Conservation (phyloP, 345 rosid genomes). For the Lepidium aucheri region DNA sequence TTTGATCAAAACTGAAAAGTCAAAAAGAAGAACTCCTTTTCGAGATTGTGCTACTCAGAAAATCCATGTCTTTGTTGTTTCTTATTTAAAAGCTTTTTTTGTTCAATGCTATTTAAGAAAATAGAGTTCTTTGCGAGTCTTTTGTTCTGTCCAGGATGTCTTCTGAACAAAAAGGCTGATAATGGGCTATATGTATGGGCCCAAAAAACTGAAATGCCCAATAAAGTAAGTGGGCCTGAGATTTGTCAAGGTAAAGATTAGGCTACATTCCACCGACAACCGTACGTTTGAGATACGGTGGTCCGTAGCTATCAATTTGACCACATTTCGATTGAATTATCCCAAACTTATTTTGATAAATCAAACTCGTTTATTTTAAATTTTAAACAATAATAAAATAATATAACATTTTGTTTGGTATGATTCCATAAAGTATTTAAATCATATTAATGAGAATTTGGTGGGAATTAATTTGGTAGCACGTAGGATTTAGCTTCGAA, state of each 20-base stretch:
- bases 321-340: slow-evolving; percentile 12
- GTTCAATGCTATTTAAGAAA: too few relatives aligned
- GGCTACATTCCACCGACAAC: slow-evolving; percentile 23
- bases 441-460: slow-evolving; percentile 12
- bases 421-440: not conserved
- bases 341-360: slow-evolving; percentile 3
- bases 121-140: too few relatives aligned
- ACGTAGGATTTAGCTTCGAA: slow-evolving; percentile 10
- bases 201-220: not conserved
- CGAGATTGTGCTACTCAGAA: slow-evolving; percentile 3
- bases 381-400: too few relatives aligned
- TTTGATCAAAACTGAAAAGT: slow-evolving; percentile 8
- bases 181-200: not conserved
- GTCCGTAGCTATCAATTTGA: not conserved
- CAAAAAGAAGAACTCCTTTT: not conserved
- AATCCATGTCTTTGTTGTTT: not conserved
- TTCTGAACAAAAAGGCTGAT: not conserved
- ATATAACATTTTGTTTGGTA: not conserved
- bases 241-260: not conserved
- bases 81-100: not conserved
- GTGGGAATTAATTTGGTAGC: slow-evolving; percentile 25
- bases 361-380: too few relatives aligned
- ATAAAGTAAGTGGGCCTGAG: not conserved
- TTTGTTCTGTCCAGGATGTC: not conserved
- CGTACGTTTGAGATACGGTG: slow-evolving; percentile 12